phyloP scores from a whole-genome alignment of 2,329 filamentous ascomycete genomes.

The Epicoccum nigrum region DNA sequence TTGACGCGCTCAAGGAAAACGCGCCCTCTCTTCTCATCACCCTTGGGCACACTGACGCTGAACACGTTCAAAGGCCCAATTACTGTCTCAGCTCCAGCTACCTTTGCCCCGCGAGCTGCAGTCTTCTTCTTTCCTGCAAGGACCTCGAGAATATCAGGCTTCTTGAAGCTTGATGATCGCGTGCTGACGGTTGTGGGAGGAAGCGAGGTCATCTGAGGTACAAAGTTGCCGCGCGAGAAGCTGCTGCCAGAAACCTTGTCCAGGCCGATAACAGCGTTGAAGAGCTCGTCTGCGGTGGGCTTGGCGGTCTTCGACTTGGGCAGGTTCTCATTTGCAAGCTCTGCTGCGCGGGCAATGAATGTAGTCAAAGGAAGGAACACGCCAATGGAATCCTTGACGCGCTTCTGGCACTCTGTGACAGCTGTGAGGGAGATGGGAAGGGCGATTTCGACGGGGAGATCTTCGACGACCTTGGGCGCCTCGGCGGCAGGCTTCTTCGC shows the following conservation, averaged over 20 bases:
- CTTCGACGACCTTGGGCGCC: constrained; percentile 51
- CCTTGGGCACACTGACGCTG: constrained; percentile 76
- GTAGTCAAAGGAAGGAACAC: constrained; percentile 82
- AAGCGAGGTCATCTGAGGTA: constrained; percentile 70
- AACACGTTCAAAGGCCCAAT: constrained; percentile 74
- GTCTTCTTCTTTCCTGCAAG: constrained; percentile 55
- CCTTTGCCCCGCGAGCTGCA: constrained; percentile 36
- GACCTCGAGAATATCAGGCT: constrained; percentile 82
- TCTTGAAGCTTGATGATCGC: constrained; percentile 51
- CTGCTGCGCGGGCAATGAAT: constrained; percentile 83
- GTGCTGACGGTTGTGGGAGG: constrained; percentile 39
- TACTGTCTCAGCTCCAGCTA: constrained; percentile 38
- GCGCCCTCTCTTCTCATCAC: constrained; percentile 80
- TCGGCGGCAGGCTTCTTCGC: constrained; percentile 53
- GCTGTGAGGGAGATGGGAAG: constrained; percentile 79
- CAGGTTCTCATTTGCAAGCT: constrained; percentile 86
- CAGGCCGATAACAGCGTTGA: constrained; percentile 84
- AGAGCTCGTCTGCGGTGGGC: constrained; percentile 80
- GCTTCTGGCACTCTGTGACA: constrained; percentile 80
- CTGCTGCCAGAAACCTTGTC: constrained; percentile 55
- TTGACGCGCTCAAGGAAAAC: constrained; percentile 88
- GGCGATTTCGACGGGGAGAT: constrained; percentile 65
- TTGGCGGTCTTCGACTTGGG: constrained; percentile 69
- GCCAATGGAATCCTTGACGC: constrained; percentile 77
- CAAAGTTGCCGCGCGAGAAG: constrained; percentile 66